Evolutionary conservation across 2,329 filamentous ascomycete genomes (phyloP), one percentile per base, ranked within the genome.

Genomic region (Aspergillus puulaauensis): DNA sequence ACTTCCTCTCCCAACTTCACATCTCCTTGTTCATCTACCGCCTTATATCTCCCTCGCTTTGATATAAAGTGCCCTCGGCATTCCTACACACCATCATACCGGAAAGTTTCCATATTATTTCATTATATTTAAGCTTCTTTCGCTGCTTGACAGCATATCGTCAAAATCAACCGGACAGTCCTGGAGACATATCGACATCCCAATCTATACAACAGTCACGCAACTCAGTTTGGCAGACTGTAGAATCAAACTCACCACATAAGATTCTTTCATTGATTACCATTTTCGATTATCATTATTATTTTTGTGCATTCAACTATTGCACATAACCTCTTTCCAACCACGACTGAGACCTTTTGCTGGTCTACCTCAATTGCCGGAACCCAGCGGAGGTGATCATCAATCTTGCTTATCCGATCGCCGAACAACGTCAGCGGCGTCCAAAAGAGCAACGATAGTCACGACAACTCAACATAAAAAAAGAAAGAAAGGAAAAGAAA

Each of bases 371-470:
- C 48, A 33, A 15, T 35, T 8, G 19, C 54, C 63, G 63, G 63
- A 65, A 64, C 58, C 23, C 50, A 56, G 60, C 61, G 63, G 61
- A 61, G 57, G 35, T n/a, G 35, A 37, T n/a, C 12, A 14, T 59
- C 35, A 49, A 43, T 17, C 44, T 27, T 37, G 44, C 39, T 50
- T 37, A 43, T 33, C 39, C 43, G 40, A 56, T 53, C 55, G 5
- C 37, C 43, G 14, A 39, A 33, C 31, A 47, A 52, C 47, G 49
- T 52, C 49, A 48, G 49, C 19, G 52, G 52, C 45, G 52, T 45
- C 47, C 17, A 54, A 47, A 45, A 50, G 31, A 54, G 48, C 50
- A 47, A 54, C 31, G 27, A 56, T 44, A 54, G 19, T 8, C 15
- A 9, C 46, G 23, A 17, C 52, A 54, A 47, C 52, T 17, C 52